phyloP scores from a whole-genome alignment of 2,329 filamentous ascomycete genomes.

The Torrubiella hemipterigena region DNA sequence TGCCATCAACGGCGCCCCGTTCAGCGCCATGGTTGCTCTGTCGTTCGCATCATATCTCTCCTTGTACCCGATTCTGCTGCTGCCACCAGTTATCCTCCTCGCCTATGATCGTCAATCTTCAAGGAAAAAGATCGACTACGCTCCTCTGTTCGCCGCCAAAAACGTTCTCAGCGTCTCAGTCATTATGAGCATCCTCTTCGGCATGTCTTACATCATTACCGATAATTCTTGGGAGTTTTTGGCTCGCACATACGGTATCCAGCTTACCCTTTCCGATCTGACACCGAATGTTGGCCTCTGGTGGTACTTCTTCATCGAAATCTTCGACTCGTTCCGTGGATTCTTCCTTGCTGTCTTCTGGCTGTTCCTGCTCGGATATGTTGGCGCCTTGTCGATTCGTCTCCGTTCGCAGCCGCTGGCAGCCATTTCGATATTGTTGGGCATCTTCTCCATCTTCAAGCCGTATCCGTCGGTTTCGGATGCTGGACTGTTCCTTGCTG shows the following conservation, averaged over 20 bases:
- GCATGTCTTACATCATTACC: conserved; percentile 61
- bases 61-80: conserved; percentile 78
- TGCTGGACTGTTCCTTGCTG: conserved; percentile 70
- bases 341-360: conserved; percentile 98
- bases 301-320: conserved; percentile 99
- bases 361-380: conserved; percentile 86
- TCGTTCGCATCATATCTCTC: conserved; percentile 84
- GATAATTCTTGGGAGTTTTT: conserved; percentile 80
- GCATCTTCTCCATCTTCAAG: conserved; percentile 90
- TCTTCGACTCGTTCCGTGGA: conserved; percentile 94
- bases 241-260: conserved; percentile 80
- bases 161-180: conserved; percentile 40
- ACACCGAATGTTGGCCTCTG: conserved; percentile 92
- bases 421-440: conserved; percentile 71
- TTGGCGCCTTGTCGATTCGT: conserved; percentile 72
- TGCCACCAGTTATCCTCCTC: conserved; percentile 70
- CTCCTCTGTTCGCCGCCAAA: conserved; percentile 37
- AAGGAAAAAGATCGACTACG: conserved; percentile 21
- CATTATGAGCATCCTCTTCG: conserved; percentile 51
- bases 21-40: conserved; percentile 72
- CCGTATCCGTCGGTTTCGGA: conserved; percentile 92
- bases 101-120: conserved; percentile 55
- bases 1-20: conserved; percentile 59
- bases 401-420: conserved; percentile 78
- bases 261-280: conserved; percentile 80